phyloP scores from a whole-genome alignment of 208 protist genomes.

The Acanthamoeba triangularis region DNA sequence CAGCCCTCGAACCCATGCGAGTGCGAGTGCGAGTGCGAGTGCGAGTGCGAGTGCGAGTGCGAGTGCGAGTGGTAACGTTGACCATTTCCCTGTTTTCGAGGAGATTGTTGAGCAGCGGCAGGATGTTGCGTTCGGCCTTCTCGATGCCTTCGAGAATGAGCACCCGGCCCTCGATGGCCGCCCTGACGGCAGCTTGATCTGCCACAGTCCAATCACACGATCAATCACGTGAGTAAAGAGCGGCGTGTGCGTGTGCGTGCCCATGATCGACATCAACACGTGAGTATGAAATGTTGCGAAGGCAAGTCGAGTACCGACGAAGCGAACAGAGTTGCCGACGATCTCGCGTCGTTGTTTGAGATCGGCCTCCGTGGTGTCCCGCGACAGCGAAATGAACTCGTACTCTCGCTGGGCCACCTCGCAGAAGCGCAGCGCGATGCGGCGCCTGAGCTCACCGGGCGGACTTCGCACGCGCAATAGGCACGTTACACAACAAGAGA shows the following conservation, averaged over 20 bases:
- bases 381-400: conserved; percentile 94
- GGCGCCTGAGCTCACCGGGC: conserved; percentile 87
- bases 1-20: background rate
- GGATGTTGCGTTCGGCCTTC: conserved; percentile 94
- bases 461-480: background rate
- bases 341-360: conserved; percentile 96
- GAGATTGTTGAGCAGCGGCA: conserved; percentile 96
- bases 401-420: conserved; percentile 89
- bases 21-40: background rate
- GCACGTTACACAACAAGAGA: conserved; percentile 78
- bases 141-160: conserved; percentile 96
- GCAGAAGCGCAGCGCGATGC: conserved; percentile 90
- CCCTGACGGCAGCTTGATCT: conserved; percentile 96
- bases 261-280: background rate
- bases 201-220: background rate
- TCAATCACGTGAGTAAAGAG: background rate
- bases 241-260: no score
- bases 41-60: no score
- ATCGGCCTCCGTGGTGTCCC: conserved; percentile 97
- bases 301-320: no score
- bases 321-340: conserved; percentile 91
- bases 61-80: background rate
- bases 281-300: no score
- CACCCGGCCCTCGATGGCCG: conserved; percentile 94
- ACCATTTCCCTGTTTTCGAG: conserved; percentile 98